A percentile compares a stretch with the other conserved stretches of the same genome.
phyloP scores from a whole-genome alignment of 2,329 filamentous ascomycete species.

The Paracoccidioides lutzii region DNA sequence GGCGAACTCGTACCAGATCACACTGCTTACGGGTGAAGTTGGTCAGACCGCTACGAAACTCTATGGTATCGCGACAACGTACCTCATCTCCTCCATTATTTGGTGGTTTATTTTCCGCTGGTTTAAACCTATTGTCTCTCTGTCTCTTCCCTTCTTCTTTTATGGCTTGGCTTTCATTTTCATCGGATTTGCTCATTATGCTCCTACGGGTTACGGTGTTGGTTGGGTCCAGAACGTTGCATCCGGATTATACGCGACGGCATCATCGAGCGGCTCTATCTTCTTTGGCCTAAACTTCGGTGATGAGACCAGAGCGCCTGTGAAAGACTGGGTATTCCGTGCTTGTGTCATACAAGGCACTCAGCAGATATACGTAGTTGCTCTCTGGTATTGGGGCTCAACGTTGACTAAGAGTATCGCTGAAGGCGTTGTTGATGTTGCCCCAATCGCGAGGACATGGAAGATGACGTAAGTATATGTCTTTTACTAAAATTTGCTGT shows the following conservation, averaged over 20 bases:
- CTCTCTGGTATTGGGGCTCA: slow-evolving; percentile 55
- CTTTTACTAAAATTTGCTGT: neutral
- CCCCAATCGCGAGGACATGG: slow-evolving; percentile 16
- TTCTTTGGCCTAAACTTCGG: slow-evolving; percentile 58
- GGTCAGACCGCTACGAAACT: slow-evolving; percentile 47
- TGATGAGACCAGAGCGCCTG: slow-evolving; percentile 48
- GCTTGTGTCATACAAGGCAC: slow-evolving; percentile 54
- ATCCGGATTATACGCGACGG: slow-evolving; percentile 48
- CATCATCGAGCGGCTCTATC: slow-evolving; percentile 49
- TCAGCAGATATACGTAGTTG: slow-evolving; percentile 52
- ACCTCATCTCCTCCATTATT: slow-evolving; percentile 43
- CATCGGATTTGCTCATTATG: slow-evolving; percentile 43
- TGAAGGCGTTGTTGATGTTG: slow-evolving; percentile 22
- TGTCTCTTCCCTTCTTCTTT: slow-evolving; percentile 50
- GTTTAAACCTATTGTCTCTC: slow-evolving; percentile 43
- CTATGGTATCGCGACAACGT: slow-evolving; percentile 48
- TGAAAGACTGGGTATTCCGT: slow-evolving; percentile 54
- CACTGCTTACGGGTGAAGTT: slow-evolving; percentile 50
- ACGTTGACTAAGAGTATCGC: slow-evolving; percentile 37
- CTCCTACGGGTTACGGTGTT: slow-evolving; percentile 25
- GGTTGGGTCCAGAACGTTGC: slow-evolving; percentile 49
- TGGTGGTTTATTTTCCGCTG: slow-evolving; percentile 53
- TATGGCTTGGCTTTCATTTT: slow-evolving; percentile 29
- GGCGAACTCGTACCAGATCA: slow-evolving; percentile 56
- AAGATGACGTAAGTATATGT: slow-evolving; percentile 27